A percentile compares a stretch with the other conserved stretches of the same genome.
phyloP scores from a whole-genome alignment of 163 green algal species.

The Scenedesmus sp. region DNA sequence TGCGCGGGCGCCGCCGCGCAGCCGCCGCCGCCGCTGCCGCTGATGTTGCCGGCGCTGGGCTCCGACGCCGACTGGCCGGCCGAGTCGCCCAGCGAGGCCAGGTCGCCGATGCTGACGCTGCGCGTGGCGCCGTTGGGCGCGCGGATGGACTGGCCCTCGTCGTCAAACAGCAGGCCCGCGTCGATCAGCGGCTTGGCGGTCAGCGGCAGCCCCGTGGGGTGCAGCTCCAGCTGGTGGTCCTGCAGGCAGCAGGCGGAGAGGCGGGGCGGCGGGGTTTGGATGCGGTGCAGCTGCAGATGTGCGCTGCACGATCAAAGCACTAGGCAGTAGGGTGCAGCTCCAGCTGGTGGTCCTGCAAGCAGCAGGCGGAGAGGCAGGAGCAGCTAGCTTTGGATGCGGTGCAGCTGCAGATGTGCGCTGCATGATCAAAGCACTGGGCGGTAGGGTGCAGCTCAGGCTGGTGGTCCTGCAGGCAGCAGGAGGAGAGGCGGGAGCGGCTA shows the following conservation, averaged over 20 bases:
- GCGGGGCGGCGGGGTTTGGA: neutral
- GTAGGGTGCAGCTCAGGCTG: slow-evolving; percentile 42
- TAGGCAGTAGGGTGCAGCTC: slow-evolving; percentile 44
- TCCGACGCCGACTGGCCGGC: slow-evolving; percentile 3
- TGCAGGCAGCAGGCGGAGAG: neutral
- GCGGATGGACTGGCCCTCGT: slow-evolving; percentile 37
- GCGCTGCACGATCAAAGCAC: slow-evolving; percentile 36
- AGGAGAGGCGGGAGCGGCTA: neutral
- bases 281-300: slow-evolving; percentile 22
- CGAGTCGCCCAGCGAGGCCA: slow-evolving; percentile 19
- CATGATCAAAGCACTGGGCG: slow-evolving; percentile 36
- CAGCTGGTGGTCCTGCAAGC: slow-evolving; percentile 38
- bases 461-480: slow-evolving; percentile 30
- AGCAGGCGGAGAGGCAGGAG: neutral
- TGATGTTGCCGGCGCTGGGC: slow-evolving; percentile 33
- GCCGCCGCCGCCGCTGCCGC: slow-evolving; percentile 6
- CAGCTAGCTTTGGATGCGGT: neutral
- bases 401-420: slow-evolving; percentile 34
- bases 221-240: slow-evolving; percentile 37
- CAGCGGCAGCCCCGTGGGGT: slow-evolving; percentile 48
- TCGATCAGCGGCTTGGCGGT: slow-evolving; percentile 55
- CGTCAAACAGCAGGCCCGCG: slow-evolving; percentile 51
- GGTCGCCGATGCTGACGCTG: slow-evolving; percentile 42
- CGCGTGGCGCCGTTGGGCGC: slow-evolving; percentile 47
- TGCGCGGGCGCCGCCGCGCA: slow-evolving; percentile 2